Base-by-base conservation (phyloP, 805 yeast species). In the Wickerhamiella azymoides region DNA sequence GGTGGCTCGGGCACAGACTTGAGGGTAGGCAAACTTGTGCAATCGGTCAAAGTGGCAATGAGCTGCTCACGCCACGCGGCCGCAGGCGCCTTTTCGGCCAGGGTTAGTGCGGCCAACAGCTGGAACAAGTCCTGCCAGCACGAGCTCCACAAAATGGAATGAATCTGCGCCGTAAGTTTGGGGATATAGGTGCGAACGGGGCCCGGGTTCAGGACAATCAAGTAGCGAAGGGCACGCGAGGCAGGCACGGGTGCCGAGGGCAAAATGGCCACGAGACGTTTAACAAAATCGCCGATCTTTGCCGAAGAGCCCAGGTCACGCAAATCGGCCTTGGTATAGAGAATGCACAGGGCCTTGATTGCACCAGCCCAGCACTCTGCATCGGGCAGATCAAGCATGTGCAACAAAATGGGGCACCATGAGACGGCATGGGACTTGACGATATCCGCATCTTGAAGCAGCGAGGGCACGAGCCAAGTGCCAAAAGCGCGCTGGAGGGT, bases 241-340 rank as follows among this genome's bases (percentile, higher is more conserved):
- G 44, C 33, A 2, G 43, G 43, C 7, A 10, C 19, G 1, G 54
- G 53, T 9, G 28, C 30, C 10, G 38, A 35, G 10, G 40, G 43
- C 16, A 52, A 26, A 5, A 53, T 33, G 11, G 13, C 21, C 60
- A 14, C 72, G 62, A 48, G 49, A 14, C 57, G 39, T 33, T 54
- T 56, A 36, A 84, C 73, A 37, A 81, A 74, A 2, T 69, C 67
- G 9, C 83, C 76, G 47, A 89, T 65, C 54, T 79, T 79, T 7
- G 96, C 93, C 1, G 94, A 83, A 13, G 38, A 36, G 47, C 85
- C 70, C 8, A 81, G 66, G 57, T 86, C 95, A 58, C 96, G 73
- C 2, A 89, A 79, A 36, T 89, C 69, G 1, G 86, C 79, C 9
- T 43, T 42, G 11, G 46, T 24, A 26, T 58, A 55, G 50, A 63